Base-by-base conservation (phyloP, 1,284 basidiomycete genomes). In the Meira miltonrushii region DNA sequence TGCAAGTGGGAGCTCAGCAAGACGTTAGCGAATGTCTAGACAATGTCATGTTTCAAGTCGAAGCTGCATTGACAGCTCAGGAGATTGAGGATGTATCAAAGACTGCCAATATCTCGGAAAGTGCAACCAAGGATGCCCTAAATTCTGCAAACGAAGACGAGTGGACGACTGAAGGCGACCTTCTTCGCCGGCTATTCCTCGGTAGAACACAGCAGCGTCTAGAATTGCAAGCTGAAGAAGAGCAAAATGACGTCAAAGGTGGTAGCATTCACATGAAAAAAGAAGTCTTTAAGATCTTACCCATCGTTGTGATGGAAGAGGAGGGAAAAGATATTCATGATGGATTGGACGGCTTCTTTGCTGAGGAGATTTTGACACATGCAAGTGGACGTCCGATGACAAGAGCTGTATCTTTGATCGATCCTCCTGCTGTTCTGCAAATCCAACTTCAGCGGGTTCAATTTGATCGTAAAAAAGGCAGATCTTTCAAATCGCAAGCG, bases 1-100 rank as follows among this genome's bases (percentile, higher is more conserved):
- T 78, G 67, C 71, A 72, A 55, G 57, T 71, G 86, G 92, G 92
- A n/a, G 87, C 89, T 66, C 94, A 98, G 74, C 94, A 98, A 75
- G 94, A 98, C 77, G 93, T 97, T 1, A 89, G 93, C 0, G 94
- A 98, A 80, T 96, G 94, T 79, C 89, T 98, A 85, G 93, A 98
- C 80, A 98, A 98, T 72, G 93, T 94, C 80, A 88, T 98, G 82
- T 95, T 95, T 80, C 95, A 98, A 79, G 90, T 98, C 60, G 93
- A 99, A 79, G 88, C 90, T 9, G 93, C 92, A 0, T 79, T 96
- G 49, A 87, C 88, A 12, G 79, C 85, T 61, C 17, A 39, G 12
- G 44, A 49, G 15, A 17, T 38, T 13, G 55, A 19, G 3, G 33
- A 44, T 17, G 17, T 25, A 25, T 23, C 25, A 12, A 41, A 39